phyloP scores from a whole-genome alignment of 768 basidiomycete genomes.

The Tricholoma matsutake region DNA sequence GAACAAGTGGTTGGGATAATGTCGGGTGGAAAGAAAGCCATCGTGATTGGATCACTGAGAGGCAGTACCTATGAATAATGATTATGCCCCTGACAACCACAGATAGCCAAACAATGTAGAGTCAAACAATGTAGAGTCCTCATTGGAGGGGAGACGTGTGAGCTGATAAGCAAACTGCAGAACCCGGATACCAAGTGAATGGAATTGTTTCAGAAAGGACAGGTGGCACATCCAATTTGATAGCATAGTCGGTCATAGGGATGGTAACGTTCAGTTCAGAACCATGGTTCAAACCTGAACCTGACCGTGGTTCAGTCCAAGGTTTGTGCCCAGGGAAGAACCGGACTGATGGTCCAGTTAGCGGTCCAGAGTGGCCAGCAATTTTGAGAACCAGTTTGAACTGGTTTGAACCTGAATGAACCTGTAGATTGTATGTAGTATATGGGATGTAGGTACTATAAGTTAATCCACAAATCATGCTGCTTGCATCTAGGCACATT shows the following conservation, averaged over 20 bases:
- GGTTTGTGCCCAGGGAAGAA: no score
- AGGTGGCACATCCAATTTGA: background rate
- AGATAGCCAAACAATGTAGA: background rate
- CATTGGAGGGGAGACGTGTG: background rate
- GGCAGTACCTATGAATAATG: background rate
- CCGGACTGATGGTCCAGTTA: no score
- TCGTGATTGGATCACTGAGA: background rate
- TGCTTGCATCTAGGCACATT: no score
- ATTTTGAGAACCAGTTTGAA: no score
- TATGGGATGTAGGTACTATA: no score
- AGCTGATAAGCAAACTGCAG: background rate
- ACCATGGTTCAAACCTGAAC: no score
- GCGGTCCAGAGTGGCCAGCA: no score
- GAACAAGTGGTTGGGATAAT: background rate
- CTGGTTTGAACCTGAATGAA: no score
- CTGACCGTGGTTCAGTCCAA: no score
- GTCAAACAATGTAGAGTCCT: background rate
- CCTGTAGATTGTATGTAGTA: no score
- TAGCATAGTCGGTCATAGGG: background rate
- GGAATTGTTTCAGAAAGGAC: background rate
- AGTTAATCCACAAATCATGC: no score
- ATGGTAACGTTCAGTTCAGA: no score
- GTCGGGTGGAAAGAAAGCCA: background rate
- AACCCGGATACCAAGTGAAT: background rate
- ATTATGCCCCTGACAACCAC: background rate